Evolutionary conservation across 2,329 filamentous ascomycete species (phyloP).

Genomic region (Dendrostoma leiphaemia): DNA sequence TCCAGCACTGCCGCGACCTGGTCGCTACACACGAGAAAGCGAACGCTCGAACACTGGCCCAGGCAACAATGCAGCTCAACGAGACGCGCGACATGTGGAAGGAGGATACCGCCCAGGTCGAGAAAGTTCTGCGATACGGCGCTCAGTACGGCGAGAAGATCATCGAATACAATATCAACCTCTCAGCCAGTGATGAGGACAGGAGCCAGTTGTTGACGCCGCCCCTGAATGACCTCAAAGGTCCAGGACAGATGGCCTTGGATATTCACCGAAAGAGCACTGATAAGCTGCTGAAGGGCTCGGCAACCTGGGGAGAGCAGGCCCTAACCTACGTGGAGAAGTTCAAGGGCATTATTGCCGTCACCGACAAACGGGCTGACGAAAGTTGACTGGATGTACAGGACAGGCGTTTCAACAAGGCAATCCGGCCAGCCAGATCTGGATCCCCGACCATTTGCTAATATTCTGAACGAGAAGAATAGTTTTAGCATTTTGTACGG

Average conservation of each 20-base stretch:
- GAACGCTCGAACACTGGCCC: constrained; percentile 24
- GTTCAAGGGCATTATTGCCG: background rate
- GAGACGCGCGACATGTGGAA: constrained; percentile 30
- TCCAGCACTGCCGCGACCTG: constrained; percentile 25
- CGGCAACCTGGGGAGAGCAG: constrained; percentile 13
- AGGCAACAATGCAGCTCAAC: constrained; percentile 20
- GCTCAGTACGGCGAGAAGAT: constrained; percentile 28
- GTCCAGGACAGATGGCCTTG: constrained; percentile 27
- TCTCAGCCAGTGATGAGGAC: background rate
- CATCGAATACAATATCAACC: constrained; percentile 23
- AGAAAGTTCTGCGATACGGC: constrained; percentile 30
- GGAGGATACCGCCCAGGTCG: constrained; percentile 31
- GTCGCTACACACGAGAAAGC: constrained; percentile 28
- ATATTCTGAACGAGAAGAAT: too few species aligned
- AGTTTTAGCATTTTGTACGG: too few species aligned
- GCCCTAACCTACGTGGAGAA: background rate
- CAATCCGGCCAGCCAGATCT: too few species aligned
- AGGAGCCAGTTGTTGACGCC: constrained; percentile 12
- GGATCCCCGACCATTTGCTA: too few species aligned
- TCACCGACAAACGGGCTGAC: background rate
- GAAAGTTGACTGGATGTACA: background rate
- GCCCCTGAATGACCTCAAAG: constrained; percentile 20
- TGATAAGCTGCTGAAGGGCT: constrained; percentile 19
- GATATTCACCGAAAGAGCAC: constrained; percentile 30
- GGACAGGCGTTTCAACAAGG: background rate